Percentiles rank a stretch among this genome's conserved stretches.
Conservation (phyloP, 768 basidiomycete species). For the Galerina sulciceps region DNA sequence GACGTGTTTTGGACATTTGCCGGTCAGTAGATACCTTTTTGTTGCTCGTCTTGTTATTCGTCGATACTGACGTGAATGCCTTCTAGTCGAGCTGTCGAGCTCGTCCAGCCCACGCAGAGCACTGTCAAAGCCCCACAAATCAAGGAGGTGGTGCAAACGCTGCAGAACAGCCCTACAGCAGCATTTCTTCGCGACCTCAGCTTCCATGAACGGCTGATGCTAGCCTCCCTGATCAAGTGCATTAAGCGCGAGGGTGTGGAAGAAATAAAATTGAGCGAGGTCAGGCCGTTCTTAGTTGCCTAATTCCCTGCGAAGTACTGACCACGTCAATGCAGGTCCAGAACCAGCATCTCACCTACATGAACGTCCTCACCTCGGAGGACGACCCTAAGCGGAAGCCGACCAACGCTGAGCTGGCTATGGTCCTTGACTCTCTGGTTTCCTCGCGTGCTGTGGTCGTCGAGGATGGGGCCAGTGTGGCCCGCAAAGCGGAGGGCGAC, state of each 20-base stretch:
- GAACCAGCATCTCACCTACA: slow-evolving; percentile 76
- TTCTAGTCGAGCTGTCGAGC: slow-evolving; percentile 80
- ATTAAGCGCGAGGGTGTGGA: slow-evolving; percentile 84
- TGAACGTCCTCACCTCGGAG: slow-evolving; percentile 61
- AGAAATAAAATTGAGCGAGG: slow-evolving; percentile 86
- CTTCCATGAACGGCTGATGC: slow-evolving; percentile 87
- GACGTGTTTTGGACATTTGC: slow-evolving; percentile 92
- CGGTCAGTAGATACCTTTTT: slow-evolving; percentile 48
- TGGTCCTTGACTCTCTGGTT: slow-evolving; percentile 77
- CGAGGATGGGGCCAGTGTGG: slow-evolving; percentile 61
- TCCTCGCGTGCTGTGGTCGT: slow-evolving; percentile 78
- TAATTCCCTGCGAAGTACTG: neutral
- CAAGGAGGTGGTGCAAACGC: slow-evolving; percentile 75
- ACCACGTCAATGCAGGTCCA: slow-evolving; percentile 52
- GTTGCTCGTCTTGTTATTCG: neutral
- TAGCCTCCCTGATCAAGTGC: slow-evolving; percentile 82
- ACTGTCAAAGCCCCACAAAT: slow-evolving; percentile 75
- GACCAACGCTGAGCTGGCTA: slow-evolving; percentile 60
- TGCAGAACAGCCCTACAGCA: slow-evolving; percentile 92
- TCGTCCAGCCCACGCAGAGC: slow-evolving; percentile 54
- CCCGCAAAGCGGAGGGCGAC: slow-evolving; percentile 65
- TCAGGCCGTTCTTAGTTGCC: slow-evolving; percentile 38
- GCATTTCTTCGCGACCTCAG: slow-evolving; percentile 82
- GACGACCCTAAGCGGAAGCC: slow-evolving; percentile 65
- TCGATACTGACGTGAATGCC: neutral